Evolutionary conservation across 2,329 filamentous ascomycete species (phyloP), one percentile per base, ranked within the genome.

Genomic region (Stemphylium lycopersici): DNA sequence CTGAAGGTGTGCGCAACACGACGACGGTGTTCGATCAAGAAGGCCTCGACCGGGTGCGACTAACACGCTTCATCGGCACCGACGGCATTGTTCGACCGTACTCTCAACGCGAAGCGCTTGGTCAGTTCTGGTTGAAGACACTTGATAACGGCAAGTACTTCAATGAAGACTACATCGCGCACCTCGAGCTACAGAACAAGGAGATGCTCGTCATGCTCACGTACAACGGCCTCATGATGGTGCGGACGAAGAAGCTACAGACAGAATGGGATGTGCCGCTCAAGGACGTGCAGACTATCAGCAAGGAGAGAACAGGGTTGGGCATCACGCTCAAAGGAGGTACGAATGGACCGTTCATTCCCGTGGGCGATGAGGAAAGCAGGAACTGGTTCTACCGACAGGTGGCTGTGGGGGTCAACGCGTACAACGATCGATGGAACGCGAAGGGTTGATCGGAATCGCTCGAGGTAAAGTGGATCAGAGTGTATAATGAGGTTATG

Each of bases 61-160:
- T 96, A 46, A 90, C 93, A 5, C 90, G 95, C 15, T 97, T 96
- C 78, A 91, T 99, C 56, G 90, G 91, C 13, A 86, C 88, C 37
- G 93, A 99, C 73, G 95, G 95, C 36, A 90, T 99, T 56, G 93
- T 99, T 31, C 89, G 93, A 3, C 93, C 95, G 0, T 99, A 96
- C 80, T 93, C 88, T 51, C 90, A 96, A 72, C 90, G 95, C 41
- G 95, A 99, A 80, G 93, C 95, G 0, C 86, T 99, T 3, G 95
- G 95, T 0, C 95, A 99, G 75, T 97, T 91, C 80, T 99, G 95
- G 96, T 87, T 99, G 61, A 99, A 99, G 82, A 96, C 96, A 55
- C 87, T 96, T 10, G 95, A 99, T 77, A 95, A 97, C 62, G 95
- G 95, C 58, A 95, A 93, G 75, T 98, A 93, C 81, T 99, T 99